Base-by-base conservation (phyloP, 345 rosid genomes). In the Syzygium aromaticum region DNA sequence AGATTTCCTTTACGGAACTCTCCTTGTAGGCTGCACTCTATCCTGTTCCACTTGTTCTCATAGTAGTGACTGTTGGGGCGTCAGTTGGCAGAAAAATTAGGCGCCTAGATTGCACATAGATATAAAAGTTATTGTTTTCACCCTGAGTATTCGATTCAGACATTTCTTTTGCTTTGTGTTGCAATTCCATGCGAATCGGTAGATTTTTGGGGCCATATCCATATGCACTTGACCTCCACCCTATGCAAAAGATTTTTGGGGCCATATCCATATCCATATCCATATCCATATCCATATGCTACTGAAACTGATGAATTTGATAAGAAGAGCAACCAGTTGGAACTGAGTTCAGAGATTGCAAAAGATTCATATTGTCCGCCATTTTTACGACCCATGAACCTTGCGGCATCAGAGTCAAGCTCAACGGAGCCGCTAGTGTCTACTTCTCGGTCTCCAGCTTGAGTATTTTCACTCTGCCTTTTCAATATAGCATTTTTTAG, bases 261-360 rank as follows among this genome's bases (percentile, higher is more conserved):
- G n/a, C n/a, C n/a, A n/a, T n/a, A n/a, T n/a, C n/a, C n/a, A n/a
- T n/a, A n/a, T n/a, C n/a, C n/a, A n/a, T n/a, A n/a, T n/a, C n/a
- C n/a, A n/a, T n/a, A n/a, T n/a, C n/a, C n/a, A n/a, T n/a, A n/a
- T n/a, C n/a, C n/a, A n/a, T n/a, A 91, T 54, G 98, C 95, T 9
- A 92, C 92, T 21, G 97, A 95, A 64, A 93, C 89, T 77, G 99
- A 97, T 87, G 99, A 95, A 89, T 59, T 86, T 16, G 98, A 97
- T 86, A 87, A 88, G 85, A 89, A 91, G 92, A 91, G 63, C 12
- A 92, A 95, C 12, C 89, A 89, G 88, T 84, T 94, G 89, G 95
- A 92, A 90, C 84, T 63, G 4, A 93, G 92, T 77, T 95, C 77
- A 28, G 88, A 59, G 63, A 91, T 86, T 28, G 99, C 99, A 22